These are phyloP conservation scores for Obelidium mucronatum DNA, from an alignment of 192 early-diverging fungal genomes.

Conservation along the genomic window DNA sequence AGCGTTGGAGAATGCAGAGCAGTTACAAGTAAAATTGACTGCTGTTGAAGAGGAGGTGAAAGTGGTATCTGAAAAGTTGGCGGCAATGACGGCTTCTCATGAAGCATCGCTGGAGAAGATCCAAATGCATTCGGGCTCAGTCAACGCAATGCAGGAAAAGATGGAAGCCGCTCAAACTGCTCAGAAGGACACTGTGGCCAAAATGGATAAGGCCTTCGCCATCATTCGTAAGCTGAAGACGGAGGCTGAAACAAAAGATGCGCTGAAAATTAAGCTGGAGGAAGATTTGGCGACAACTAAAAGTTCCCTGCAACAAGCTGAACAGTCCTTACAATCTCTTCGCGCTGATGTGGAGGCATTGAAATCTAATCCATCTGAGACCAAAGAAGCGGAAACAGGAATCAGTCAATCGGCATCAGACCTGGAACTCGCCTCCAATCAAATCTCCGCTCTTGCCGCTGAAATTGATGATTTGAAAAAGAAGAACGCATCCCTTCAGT, in stretches of 20 bases:
- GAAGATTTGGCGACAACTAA: not conserved
- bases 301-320: not conserved
- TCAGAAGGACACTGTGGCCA: constrained; percentile 20
- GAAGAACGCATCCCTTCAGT: not conserved
- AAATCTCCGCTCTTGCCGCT: not conserved
- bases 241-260: constrained; percentile 17
- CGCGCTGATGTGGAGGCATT: not conserved
- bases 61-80: constrained; percentile 15
- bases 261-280: not conserved
- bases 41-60: constrained; percentile 6
- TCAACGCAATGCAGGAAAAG: not conserved
- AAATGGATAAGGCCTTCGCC: constrained; percentile 30
- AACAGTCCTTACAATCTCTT: not conserved
- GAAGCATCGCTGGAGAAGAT: not conserved
- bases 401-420: too few species aligned
- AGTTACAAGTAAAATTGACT: not conserved
- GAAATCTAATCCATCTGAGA: not conserved
- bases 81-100: not conserved
- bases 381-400: not conserved
- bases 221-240: constrained; percentile 30
- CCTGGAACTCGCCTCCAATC: not conserved
- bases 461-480: not conserved
- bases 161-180: not conserved
- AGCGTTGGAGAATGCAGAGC: constrained; percentile 16
- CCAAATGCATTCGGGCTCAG: not conserved